A percentile compares a stretch with the other conserved stretches of the same genome.
phyloP scores from a whole-genome alignment of 805 yeast genomes.

The Komagataella pastoris region DNA sequence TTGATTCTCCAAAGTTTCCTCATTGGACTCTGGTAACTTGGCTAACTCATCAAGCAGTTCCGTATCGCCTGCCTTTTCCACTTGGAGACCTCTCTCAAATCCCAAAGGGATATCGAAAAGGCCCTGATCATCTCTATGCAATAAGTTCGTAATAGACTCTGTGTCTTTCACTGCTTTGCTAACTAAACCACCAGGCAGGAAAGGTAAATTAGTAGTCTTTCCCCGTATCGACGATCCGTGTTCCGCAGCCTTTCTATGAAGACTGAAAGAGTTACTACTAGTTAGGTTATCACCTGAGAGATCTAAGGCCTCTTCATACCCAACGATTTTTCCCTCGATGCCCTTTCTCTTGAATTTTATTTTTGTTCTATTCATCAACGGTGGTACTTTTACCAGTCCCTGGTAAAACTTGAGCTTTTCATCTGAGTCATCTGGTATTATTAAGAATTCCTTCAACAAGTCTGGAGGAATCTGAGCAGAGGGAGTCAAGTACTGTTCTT shows the following conservation, averaged over 20 bases:
- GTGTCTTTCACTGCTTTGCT: constrained; percentile 10
- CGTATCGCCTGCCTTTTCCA: constrained; percentile 5
- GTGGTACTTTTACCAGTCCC: constrained; percentile 44
- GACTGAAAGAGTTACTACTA: constrained; percentile 58
- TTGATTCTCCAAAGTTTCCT: constrained; percentile 2
- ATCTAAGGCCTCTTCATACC: constrained; percentile 52
- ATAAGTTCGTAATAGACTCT: constrained; percentile 20
- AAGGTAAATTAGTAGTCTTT: constrained; percentile 65
- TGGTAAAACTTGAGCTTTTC: constrained; percentile 21
- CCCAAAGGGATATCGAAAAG: constrained; percentile 79
- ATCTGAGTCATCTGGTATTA: constrained; percentile 25
- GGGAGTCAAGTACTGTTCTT: constrained; percentile 44
- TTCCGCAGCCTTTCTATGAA: constrained; percentile 54
- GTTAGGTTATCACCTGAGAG: constrained; percentile 25
- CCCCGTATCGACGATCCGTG: constrained; percentile 57
- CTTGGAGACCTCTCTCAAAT: constrained; percentile 52
- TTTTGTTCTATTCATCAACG: constrained; percentile 45
- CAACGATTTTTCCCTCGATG: constrained; percentile 52
- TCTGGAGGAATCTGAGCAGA: constrained; percentile 52
- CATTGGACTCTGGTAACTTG: constrained; percentile 1
- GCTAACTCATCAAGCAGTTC: constrained; percentile 5
- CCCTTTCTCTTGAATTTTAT: constrained; percentile 65
- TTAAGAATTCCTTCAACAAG: constrained; percentile 57
- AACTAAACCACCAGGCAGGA: constrained; percentile 76
- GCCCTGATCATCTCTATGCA: constrained; percentile 65